phyloP scores from a whole-genome alignment of 202 grass and related monocot species.

The Digitaria exilis region DNA sequence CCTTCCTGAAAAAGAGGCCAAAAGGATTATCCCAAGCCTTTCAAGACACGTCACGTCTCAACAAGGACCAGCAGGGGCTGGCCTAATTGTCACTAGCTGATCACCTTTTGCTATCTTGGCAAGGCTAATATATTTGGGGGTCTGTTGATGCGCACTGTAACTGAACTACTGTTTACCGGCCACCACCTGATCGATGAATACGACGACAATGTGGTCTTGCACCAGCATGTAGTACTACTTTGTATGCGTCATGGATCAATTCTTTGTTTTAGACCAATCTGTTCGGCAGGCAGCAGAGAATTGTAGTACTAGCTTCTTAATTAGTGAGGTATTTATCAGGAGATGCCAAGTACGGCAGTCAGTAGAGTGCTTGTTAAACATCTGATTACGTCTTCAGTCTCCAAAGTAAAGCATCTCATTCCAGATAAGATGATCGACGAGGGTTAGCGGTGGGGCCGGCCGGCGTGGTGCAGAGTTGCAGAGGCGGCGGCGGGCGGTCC shows the following conservation, averaged over 20 bases:
- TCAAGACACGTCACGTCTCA: conserved; percentile 37
- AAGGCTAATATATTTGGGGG: background rate
- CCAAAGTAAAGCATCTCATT: background rate
- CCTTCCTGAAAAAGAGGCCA: conserved; percentile 38
- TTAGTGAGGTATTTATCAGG: background rate
- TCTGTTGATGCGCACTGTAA: background rate
- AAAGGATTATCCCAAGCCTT: conserved; percentile 37
- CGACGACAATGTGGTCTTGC: background rate
- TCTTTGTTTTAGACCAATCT: background rate
- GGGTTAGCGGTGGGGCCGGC: background rate
- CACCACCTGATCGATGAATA: background rate
- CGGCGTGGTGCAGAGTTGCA: conserved; percentile 15
- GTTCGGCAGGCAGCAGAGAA: background rate
- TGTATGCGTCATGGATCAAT: background rate
- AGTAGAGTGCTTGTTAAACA: background rate
- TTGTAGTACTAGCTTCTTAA: background rate
- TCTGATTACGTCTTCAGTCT: background rate
- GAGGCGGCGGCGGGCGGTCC: conserved; percentile 58
- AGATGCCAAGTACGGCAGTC: background rate
- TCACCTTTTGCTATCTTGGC: background rate
- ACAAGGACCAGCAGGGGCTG: conserved; percentile 13
- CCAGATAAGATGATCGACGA: conserved; percentile 15
- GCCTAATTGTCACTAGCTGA: background rate
- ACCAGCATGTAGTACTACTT: background rate
- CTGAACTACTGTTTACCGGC: background rate